Evolutionary conservation across 192 early-diverging fungal species (phyloP), one percentile per base, ranked within the genome.

Genomic region (Podila minutissima): DNA sequence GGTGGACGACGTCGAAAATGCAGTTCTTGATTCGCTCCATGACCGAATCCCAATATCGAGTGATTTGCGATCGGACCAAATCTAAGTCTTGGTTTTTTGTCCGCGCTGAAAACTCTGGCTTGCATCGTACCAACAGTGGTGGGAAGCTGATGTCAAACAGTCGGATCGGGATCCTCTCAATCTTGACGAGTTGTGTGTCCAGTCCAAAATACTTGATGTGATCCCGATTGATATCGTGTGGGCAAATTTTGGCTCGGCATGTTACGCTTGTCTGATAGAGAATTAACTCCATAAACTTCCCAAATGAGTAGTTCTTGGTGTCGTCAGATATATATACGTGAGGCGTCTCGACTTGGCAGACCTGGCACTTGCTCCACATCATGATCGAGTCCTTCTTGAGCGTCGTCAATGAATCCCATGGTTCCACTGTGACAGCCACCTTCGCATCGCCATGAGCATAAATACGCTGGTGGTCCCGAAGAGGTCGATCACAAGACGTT

Each of bases 301-400:
- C 98, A 87, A 98, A 97, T 12, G 98, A 99, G 72, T 95, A 97
- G 55, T 95, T 94, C 93, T 94, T 96, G 22, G 94, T 90, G 51
- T 94, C 93, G 31, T 93, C 92, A 0, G 95, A 94, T 88, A 99
- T 93, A 20, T 89, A 89, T 0, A 93, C 86, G 0, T 90, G 86
- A 0, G 92, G 94, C 0, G 96, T 96, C 15, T 83, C 75, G 29
- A 86, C 86, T 1, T 86, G 37, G 83, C 97, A 98, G 10, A 90
- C 71, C 62, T 87, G 89, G 83, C 98, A 99, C 63, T 86, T 85
- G 69, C 89, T 92, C 96, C 96, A 99, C 94, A 97, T 97, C 38
- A 96, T 76, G 33, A 98, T 93, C 53, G 84, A 85, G 49, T 95
- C 89, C 62, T 73, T 81, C 67, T 81, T 81, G n/a, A 73, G 11